These are phyloP conservation scores for Datura wrightii DNA, from an alignment of 257 asterid genomes.

Conservation along the genomic window DNA sequence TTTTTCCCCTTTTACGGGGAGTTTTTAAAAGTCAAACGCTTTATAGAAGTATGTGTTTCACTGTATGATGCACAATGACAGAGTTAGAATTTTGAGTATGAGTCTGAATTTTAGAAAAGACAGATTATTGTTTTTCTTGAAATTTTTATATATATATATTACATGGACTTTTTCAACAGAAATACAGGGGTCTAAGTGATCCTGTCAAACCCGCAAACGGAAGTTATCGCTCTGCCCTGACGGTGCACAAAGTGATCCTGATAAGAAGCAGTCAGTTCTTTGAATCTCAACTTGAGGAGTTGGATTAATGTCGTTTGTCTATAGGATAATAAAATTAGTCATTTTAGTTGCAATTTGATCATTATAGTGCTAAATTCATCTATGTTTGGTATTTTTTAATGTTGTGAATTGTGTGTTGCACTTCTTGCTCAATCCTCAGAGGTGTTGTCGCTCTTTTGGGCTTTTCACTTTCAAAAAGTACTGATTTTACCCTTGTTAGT, in stretches of 20 bases:
- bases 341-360: background rate
- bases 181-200: background rate
- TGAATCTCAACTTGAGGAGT: conserved; percentile 14
- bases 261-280: background rate
- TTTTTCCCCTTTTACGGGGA: background rate
- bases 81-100: background rate
- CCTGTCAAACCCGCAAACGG: background rate
- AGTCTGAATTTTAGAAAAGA: background rate
- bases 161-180: background rate
- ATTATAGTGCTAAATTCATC: background rate
- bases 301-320: background rate
- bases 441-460: background rate
- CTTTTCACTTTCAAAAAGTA: background rate
- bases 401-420: background rate
- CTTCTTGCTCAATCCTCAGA: background rate
- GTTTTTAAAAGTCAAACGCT: background rate
- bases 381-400: background rate
- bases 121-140: background rate
- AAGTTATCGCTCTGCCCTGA: background rate
- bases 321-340: background rate
- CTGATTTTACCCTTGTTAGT: conserved; percentile 11
- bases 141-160: background rate
- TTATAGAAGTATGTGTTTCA: background rate
- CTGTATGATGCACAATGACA: background rate
- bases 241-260: background rate